A percentile compares a stretch with the other conserved stretches of the same genome.
These are phyloP conservation scores for Trichosporon coremiiforme DNA, from an alignment of 1,284 basidiomycete genomes.

Conservation along the genomic window DNA sequence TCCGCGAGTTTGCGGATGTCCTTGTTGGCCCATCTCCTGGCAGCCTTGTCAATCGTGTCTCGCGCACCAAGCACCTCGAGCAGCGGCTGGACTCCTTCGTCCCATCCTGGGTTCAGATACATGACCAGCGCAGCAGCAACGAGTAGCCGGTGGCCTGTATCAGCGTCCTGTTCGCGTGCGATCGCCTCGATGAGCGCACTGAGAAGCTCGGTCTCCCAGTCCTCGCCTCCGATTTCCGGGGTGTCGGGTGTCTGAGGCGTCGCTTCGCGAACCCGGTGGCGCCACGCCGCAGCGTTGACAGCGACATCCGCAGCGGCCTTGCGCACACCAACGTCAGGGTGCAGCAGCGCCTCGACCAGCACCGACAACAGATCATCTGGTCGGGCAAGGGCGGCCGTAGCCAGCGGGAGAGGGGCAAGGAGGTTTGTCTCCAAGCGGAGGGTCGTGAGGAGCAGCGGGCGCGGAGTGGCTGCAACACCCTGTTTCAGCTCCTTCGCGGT, in stretches of 20 bases:
- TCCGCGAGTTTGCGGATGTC: slow-evolving; percentile 62
- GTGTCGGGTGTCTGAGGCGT: slow-evolving; percentile 38
- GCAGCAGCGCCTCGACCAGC: slow-evolving; percentile 68
- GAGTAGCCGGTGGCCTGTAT: slow-evolving; percentile 75
- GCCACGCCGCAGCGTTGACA: slow-evolving; percentile 70
- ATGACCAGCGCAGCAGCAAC: slow-evolving; percentile 74
- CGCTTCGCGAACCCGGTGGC: slow-evolving; percentile 61
- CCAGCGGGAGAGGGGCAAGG: slow-evolving; percentile 64
- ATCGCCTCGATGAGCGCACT: slow-evolving; percentile 77
- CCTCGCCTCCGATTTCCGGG: slow-evolving; percentile 63
- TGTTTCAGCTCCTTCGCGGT: slow-evolving; percentile 33
- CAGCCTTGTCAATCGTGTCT: slow-evolving; percentile 60
- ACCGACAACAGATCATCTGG: slow-evolving; percentile 58
- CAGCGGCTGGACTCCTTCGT: slow-evolving; percentile 66
- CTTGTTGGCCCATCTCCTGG: slow-evolving; percentile 64
- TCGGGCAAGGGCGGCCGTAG: slow-evolving; percentile 61
- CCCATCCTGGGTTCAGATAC: slow-evolving; percentile 62
- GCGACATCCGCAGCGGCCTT: slow-evolving; percentile 77
- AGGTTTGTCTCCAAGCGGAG: slow-evolving; percentile 75
- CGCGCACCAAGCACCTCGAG: slow-evolving; percentile 71
- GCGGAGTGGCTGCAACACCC: slow-evolving; percentile 40
- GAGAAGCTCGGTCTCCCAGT: slow-evolving; percentile 80
- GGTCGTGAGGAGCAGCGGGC: slow-evolving; percentile 65
- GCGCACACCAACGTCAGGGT: slow-evolving; percentile 68
- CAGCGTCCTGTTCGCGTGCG: slow-evolving; percentile 70